Base-by-base conservation (phyloP, 805 yeast genomes). In the Jamesozyma hellenica region DNA sequence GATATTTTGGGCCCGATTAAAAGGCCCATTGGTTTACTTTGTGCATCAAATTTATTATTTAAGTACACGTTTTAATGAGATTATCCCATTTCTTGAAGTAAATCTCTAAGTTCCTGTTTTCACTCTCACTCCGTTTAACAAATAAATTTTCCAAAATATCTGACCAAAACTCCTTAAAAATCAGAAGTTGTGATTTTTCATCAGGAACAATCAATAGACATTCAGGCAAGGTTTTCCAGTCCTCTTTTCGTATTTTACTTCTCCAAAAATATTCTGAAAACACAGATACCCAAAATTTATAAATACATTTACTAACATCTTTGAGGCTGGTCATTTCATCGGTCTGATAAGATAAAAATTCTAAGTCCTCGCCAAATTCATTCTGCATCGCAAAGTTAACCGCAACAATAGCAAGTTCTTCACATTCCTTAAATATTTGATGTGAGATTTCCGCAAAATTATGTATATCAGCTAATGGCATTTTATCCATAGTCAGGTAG, bases 291-390 rank as follows among this genome's bases (percentile, higher is more conserved):
- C 77, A 70, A 49, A 65, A 74, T 46, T 71, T 54, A 7, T 60
- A 58, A 12, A 82, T 52, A 4, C 63, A 56, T 1, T 56, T 47
- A 2, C 71, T 56, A 17, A 75, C 68, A 40, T 70, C 75, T 2
- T 32, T 36, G n/a, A 81, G 47, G 8, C 62, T 56, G 0, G 29
- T 31, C 1, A 73, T 45, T 2, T 50, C 28, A 13, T 57, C 46
- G 10, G 64, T 60, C 17, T 69, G 58, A 51, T 76, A 80, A 1
- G 70, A 77, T 4, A 78, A 44, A 28, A 77, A 52, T 2, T 64
- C 72, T 12, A 75, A 42, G 34, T 79, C 84, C 3, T 62, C 67
- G 0, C 74, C 85, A 52, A 72, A 82, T 33, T 67, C 75, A 3
- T 60, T 52, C n/a, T 50, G 53, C 73, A 83, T 68, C 12, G 72